Evolutionary conservation across 345 rosid genomes (phyloP), one percentile per base, ranked within the genome.

Genomic region (Eucalyptus pauciflora): DNA sequence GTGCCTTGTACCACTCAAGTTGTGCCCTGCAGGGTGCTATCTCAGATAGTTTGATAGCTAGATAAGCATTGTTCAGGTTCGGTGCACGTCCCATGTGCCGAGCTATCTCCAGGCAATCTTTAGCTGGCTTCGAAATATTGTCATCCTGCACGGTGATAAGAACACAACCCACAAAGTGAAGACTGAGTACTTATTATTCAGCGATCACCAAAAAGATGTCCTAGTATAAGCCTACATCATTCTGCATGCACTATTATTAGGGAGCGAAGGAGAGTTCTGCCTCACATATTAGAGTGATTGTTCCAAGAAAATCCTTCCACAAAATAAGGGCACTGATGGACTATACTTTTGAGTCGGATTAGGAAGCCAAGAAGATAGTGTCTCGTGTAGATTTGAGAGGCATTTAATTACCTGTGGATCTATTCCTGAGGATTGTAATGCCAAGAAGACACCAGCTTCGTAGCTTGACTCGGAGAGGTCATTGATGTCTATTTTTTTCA

Each of bases 381-480:
- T 37, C 31, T 49, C 6, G 87, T 48, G 20, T 6, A 7, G 0
- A 51, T 37, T 51, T 22, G 27, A 13, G 62, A 62, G 13, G 64
- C 49, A 10, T 48, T 12, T 41, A 43, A 5, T 3, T 92, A 94
- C 96, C 94, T 92, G 91, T 37, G 20, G 67, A 50, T 90, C 86
- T 13, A 96, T 92, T 25, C 97, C 96, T 27, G 93, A 87, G 86
- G 99, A 93, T 87, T 95, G 96, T 51, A 96, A 90, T 7, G 97
- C 96, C 91, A 96, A 90, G 14, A 93, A 93, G 12, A 93, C 92
- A 20, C 97, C 94, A 51, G 94, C 95, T 90, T 95, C 91, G 31
- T 94, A 95, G 93, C 95, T 94, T 51, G 95, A 95, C 10, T 92
- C 94, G 2, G 95, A 90, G 83, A 93, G 60, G 15, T 86, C 92